Conservation (phyloP, 371 early-diverging fungal genomes). For the Mortierella sp. region DNA sequence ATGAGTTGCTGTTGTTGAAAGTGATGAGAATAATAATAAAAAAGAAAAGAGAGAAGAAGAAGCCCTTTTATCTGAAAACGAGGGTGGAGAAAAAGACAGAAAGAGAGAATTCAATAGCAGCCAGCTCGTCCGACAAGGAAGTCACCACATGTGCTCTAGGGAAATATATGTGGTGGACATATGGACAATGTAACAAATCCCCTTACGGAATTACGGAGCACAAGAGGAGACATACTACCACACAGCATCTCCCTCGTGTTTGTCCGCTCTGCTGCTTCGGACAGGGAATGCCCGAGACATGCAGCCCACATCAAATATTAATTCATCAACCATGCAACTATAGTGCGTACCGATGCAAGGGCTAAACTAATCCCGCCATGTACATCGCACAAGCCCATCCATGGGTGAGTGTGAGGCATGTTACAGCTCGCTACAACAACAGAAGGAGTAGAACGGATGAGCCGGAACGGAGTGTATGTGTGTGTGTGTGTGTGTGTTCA, state of each 20-base stretch:
- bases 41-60: neutral
- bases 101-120: too few relatives aligned
- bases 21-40: slow-evolving; percentile 2
- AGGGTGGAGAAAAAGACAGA: neutral
- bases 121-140: neutral
- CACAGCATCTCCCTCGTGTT: neutral
- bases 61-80: neutral
- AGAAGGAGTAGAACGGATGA: neutral
- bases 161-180: too few relatives aligned
- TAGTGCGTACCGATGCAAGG: neutral
- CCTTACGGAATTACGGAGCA: too few relatives aligned
- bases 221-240: too few relatives aligned
- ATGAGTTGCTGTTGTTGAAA: neutral
- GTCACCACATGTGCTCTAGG: slow-evolving; percentile 4
- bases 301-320: too few relatives aligned
- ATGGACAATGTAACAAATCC: too few relatives aligned
- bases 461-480: neutral
- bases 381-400: too few relatives aligned
- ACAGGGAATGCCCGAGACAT: slow-evolving; percentile 5
- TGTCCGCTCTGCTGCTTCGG: neutral
- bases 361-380: slow-evolving; percentile 1
- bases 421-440: neutral
- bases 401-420: neutral
- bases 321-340: neutral
- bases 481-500: neutral